Base-by-base conservation (phyloP, 345 rosid genomes). In the thale cress (Arabidopsis thaliana) region DNA sequence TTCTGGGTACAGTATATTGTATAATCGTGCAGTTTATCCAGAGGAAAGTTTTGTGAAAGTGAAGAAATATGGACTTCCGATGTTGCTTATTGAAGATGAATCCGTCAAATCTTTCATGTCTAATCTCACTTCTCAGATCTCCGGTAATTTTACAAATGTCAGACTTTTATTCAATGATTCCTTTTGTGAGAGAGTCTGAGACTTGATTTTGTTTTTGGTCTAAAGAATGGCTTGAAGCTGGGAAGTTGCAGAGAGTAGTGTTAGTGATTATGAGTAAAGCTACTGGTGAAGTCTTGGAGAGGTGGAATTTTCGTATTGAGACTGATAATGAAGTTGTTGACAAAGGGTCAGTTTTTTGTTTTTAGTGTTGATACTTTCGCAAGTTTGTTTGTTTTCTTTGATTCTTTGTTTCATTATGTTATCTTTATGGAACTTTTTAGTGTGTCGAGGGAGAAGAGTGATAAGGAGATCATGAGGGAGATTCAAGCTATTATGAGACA, bases 401-500 rank as follows among this genome's bases (percentile, higher is more conserved):
- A 20, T 40, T 51, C 10, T 55, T 23, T 55, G 28, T 62, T 44
- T 67, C 3, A 1, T 13, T 24, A 9, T 46, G 2, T 48, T 7
- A 9, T 45, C 3, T 37, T 38, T 32, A n/a, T 59, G 67, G 6
- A 12, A 38, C 5, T 42, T 76, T 76, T 77, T 87, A 92, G 97
- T 65, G 90, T 85, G 6, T 84, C 97, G 13, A 92, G 90, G 79
- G 99, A 95, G 81, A 92, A 92, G 85, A 90, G 96, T 81, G 99
- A 95, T 76, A 92, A 84, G 67, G 99, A 95, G 80, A 92, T 92
- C 45, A 95, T 90, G 97, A 85, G 97, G 73, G 99, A 90, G 86
- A 94, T 92, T 53, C 97, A 90, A 81, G 96, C 97, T 70, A 89
- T 90, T 24, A 92, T 89, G 97, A 86, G 99, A 49, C 99, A 90